Conservation (phyloP, 495 filamentous ascomycete genomes). For the Neurospora tetrasperma region DNA sequence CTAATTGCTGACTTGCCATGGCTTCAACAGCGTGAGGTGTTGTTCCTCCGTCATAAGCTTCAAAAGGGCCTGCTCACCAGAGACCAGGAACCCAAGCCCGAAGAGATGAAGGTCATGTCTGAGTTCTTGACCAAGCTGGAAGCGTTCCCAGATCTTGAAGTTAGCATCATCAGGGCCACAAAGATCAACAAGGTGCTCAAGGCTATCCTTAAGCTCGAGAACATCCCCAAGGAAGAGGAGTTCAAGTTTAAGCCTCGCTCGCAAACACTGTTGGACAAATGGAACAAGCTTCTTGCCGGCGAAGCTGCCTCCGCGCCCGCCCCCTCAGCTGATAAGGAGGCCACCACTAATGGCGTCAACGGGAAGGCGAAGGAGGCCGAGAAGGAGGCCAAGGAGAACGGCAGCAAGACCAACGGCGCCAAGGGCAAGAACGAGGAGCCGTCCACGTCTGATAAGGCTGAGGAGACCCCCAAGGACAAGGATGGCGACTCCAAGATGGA, state of each 20-base stretch:
- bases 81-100: slow-evolving; percentile 69
- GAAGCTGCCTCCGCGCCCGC: slow-evolving; percentile 27
- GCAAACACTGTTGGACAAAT: slow-evolving; percentile 60
- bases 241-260: slow-evolving; percentile 76
- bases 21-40: slow-evolving; percentile 49
- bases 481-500: slow-evolving; percentile 16
- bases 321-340: slow-evolving; percentile 1
- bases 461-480: slow-evolving; percentile 20
- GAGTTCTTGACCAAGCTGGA: slow-evolving; percentile 73
- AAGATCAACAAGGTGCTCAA: slow-evolving; percentile 95
- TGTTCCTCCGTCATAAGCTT: slow-evolving; percentile 80
- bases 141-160: slow-evolving; percentile 66
- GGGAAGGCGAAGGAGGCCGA: slow-evolving; percentile 30
- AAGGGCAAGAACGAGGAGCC: slow-evolving; percentile 32
- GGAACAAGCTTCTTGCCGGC: slow-evolving; percentile 68
- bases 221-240: slow-evolving; percentile 76
- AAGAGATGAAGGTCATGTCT: slow-evolving; percentile 82
- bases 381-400: slow-evolving; percentile 43
- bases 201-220: slow-evolving; percentile 71
- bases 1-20: slow-evolving; percentile 9
- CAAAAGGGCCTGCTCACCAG: slow-evolving; percentile 83
- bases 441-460: slow-evolving; percentile 21
- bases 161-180: slow-evolving; percentile 69
- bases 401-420: slow-evolving; percentile 28
- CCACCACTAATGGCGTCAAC: slow-evolving; percentile 36